Evolutionary conservation across 441 rosid genomes (phyloP).

Genomic region (Populus trichocarpa): DNA sequence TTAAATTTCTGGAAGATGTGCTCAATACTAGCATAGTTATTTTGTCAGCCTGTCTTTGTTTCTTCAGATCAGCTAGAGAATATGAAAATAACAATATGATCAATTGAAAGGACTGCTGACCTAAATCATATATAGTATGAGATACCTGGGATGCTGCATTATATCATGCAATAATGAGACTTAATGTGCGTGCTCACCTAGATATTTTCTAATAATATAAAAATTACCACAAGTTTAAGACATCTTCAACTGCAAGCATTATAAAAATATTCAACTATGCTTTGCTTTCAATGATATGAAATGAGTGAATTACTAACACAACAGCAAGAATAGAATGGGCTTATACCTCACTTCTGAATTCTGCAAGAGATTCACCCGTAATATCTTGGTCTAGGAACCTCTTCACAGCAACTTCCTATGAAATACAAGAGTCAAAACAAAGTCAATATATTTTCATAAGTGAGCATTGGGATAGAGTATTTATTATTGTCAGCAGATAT

Average conservation of each 20-base stretch:
- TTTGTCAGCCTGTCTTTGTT: not conserved
- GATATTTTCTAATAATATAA: not conserved
- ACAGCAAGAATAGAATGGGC: conserved; percentile 2
- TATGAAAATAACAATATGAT: not conserved
- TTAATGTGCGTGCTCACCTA: not conserved
- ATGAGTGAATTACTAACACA: not conserved
- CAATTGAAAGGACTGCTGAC: not conserved
- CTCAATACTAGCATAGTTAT: not conserved
- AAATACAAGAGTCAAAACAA: not conserved
- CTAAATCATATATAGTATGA: not conserved
- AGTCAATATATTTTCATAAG: not conserved
- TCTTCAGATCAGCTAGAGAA: not conserved
- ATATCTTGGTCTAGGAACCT: conserved; percentile 96
- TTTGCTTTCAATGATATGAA: not conserved
- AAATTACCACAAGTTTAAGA: not conserved
- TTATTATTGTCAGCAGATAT: not conserved
- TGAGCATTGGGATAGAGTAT: not conserved
- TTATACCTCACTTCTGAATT: conserved; percentile 95
- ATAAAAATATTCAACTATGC: not conserved
- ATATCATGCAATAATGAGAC: not conserved
- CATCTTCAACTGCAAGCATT: conserved; percentile 4
- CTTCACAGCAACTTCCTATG: conserved; percentile 98
- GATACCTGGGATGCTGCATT: conserved; percentile 5
- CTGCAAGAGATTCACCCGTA: conserved; percentile 89
- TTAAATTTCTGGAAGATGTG: not conserved